Evolutionary conservation across 768 basidiomycete genomes (phyloP).

Genomic region (Crucibulum laeve): DNA sequence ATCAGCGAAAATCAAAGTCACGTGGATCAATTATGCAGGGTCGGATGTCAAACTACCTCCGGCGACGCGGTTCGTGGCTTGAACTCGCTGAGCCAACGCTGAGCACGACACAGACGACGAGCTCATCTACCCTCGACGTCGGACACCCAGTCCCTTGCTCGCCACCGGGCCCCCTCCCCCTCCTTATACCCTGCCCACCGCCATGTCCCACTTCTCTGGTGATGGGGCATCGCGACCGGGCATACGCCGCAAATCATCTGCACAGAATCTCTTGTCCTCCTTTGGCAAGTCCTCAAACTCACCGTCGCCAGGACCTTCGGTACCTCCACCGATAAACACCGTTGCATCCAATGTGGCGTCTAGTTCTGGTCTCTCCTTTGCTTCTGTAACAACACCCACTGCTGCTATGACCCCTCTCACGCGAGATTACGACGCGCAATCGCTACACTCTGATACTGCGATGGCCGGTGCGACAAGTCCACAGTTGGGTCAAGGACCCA

Average conservation of each 20-base stretch:
- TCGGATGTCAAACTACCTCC: too few species aligned
- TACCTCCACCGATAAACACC: slow-evolving; percentile 27
- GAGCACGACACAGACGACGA: too few species aligned
- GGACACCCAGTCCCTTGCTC: background rate
- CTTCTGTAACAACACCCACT: slow-evolving; percentile 36
- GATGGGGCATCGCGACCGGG: slow-evolving; percentile 41
- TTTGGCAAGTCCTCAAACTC: slow-evolving; percentile 46
- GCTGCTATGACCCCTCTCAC: slow-evolving; percentile 32
- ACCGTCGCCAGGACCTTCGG: slow-evolving; percentile 20
- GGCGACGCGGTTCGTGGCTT: too few species aligned
- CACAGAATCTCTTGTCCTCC: slow-evolving; percentile 75
- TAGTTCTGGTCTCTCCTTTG: slow-evolving; percentile 31
- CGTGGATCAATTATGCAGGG: too few species aligned
- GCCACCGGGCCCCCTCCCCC: background rate
- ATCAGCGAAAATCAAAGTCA: too few species aligned
- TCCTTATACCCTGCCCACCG: background rate
- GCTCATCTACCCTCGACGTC: too few species aligned
- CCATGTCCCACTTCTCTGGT: slow-evolving; percentile 35
- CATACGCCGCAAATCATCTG: slow-evolving; percentile 84
- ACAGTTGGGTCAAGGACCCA: slow-evolving; percentile 57
- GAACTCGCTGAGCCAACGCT: too few species aligned
- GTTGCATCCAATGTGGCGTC: slow-evolving; percentile 26
- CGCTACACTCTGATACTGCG: slow-evolving; percentile 46
- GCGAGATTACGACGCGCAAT: slow-evolving; percentile 74
- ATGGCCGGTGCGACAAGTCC: slow-evolving; percentile 36